A percentile compares a stretch with the other conserved stretches of the same genome.
phyloP scores from a whole-genome alignment of 352 stramenopile species.

The Phytopythium aichiense region DNA sequence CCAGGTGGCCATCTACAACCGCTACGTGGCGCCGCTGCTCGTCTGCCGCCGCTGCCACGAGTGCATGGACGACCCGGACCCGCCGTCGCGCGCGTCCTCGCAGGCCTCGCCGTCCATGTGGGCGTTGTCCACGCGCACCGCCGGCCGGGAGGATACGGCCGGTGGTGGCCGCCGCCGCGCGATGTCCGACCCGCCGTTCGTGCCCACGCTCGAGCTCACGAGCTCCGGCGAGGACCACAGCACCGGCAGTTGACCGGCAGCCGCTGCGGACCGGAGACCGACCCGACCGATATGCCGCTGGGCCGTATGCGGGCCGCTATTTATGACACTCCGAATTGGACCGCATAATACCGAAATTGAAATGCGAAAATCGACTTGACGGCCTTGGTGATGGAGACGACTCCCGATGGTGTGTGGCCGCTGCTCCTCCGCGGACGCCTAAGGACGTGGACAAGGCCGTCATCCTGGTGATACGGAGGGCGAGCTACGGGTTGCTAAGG shows the following conservation, averaged over 20 bases:
- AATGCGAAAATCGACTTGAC: no score
- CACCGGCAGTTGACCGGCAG: neutral
- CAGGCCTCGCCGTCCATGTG: neutral
- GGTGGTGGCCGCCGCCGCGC: neutral
- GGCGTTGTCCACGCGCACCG: neutral
- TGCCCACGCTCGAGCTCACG: constrained; percentile 18
- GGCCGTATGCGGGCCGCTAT: no score
- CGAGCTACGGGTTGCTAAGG: no score
- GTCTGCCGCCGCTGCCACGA: constrained; percentile 30
- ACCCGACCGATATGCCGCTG: no score
- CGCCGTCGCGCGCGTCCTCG: neutral
- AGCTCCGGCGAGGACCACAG: constrained; percentile 26
- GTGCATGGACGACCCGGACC: constrained; percentile 24
- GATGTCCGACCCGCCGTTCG: constrained; percentile 3
- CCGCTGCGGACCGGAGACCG: no score
- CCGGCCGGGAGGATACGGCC: neutral
- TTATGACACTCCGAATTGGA: neutral
- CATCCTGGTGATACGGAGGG: no score
- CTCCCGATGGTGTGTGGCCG: no score
- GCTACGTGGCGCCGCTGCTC: constrained; percentile 28
- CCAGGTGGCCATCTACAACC: constrained; percentile 36
- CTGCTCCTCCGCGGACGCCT: no score
- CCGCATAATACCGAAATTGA: no score
- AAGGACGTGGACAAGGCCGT: no score
- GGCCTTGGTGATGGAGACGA: no score